Evolutionary conservation across 768 basidiomycete species (phyloP).

Genomic region (Russula virescens): DNA sequence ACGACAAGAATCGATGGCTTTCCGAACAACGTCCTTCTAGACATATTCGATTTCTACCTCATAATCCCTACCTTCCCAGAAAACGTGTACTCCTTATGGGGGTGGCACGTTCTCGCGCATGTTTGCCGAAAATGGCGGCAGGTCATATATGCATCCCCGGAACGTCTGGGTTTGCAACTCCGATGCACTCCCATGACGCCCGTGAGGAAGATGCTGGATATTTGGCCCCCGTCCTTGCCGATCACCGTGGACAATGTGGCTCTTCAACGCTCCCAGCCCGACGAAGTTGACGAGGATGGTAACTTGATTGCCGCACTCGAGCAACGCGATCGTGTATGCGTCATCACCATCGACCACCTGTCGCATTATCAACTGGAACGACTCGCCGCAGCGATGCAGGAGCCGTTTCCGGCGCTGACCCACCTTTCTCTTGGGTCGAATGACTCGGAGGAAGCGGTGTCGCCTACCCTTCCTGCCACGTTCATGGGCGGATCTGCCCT

Average conservation of each 20-base stretch:
- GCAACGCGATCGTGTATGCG: background rate
- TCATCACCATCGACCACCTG: background rate
- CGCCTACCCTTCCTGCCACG: background rate
- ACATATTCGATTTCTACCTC: background rate
- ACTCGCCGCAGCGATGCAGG: background rate
- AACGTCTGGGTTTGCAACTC: background rate
- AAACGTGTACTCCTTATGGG: background rate
- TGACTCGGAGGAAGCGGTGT: background rate
- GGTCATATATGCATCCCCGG: background rate
- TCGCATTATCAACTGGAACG: background rate
- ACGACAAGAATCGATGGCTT: background rate
- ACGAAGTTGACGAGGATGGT: too few relatives aligned
- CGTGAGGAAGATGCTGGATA: background rate
- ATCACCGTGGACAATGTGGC: background rate
- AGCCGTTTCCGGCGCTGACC: background rate
- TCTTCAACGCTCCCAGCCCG: too few relatives aligned
- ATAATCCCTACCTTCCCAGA: background rate
- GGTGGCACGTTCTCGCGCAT: background rate
- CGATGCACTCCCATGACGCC: background rate
- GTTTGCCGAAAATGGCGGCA: background rate
- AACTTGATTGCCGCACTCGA: background rate
- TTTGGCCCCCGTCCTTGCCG: background rate
- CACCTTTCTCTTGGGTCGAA: background rate
- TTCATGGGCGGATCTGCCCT: background rate
- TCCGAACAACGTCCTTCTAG: background rate